phyloP scores from a whole-genome alignment of 2,329 filamentous ascomycete species.

The Aspergillus ruber region DNA sequence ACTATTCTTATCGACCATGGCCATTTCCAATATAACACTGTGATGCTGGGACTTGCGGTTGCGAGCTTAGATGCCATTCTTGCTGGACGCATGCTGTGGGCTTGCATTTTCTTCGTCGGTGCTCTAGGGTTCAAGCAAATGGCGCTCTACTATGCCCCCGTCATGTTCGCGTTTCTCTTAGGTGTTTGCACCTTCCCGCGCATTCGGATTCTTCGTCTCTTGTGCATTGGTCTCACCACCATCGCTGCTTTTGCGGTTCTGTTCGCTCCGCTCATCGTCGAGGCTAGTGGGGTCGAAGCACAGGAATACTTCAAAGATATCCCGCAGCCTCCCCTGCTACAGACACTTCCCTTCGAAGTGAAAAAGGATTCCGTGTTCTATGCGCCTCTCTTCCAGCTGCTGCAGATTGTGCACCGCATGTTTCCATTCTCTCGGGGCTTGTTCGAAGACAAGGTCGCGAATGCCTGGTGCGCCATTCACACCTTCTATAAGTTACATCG shows the following conservation, averaged over 20 bases:
- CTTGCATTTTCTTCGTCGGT: slow-evolving; percentile 85
- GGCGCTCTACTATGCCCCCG: slow-evolving; percentile 94
- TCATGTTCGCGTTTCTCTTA: slow-evolving; percentile 84
- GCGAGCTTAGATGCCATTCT: slow-evolving; percentile 84
- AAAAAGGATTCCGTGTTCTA: slow-evolving; percentile 65
- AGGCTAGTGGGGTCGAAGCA: slow-evolving; percentile 62
- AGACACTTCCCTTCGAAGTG: slow-evolving; percentile 52
- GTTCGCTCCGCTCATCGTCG: slow-evolving; percentile 67
- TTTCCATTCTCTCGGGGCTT: slow-evolving; percentile 94
- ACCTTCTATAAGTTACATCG: slow-evolving; percentile 78
- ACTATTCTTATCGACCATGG: slow-evolving; percentile 91
- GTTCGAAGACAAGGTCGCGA: slow-evolving; percentile 98
- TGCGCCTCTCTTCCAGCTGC: slow-evolving; percentile 67
- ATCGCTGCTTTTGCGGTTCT: slow-evolving; percentile 66
- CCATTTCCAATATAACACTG: slow-evolving; percentile 96
- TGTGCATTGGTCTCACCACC: slow-evolving; percentile 70
- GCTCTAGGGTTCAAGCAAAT: slow-evolving; percentile 99
- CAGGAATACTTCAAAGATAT: slow-evolving; percentile 57
- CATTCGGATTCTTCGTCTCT: slow-evolving; percentile 60
- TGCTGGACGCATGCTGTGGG: slow-evolving; percentile 77
- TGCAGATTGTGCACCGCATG: slow-evolving; percentile 82
- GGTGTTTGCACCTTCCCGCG: slow-evolving; percentile 76
- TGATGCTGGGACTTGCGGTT: slow-evolving; percentile 89
- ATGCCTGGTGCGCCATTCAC: slow-evolving; percentile 93
- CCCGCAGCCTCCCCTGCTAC: slow-evolving; percentile 56